Percentiles rank a stretch among this genome's conserved stretches.
Evolutionary conservation across 176 grass and related monocot genomes (phyloP).

Genomic region (Ampelocalamus luodianensis): DNA sequence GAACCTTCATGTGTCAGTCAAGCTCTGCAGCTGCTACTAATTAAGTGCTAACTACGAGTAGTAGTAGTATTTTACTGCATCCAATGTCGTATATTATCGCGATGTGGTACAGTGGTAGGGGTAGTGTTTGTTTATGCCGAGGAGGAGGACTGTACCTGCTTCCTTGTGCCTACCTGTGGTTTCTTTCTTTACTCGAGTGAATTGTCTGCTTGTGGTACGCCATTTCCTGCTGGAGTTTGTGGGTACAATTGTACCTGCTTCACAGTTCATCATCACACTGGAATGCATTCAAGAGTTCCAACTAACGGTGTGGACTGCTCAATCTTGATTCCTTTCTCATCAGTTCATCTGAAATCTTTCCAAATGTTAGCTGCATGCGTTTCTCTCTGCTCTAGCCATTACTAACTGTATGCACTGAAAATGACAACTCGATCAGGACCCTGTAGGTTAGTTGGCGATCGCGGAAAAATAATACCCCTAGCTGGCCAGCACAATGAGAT

Average conservation of each 20-base stretch:
- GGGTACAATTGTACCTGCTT: slow-evolving; percentile 5
- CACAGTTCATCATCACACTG: slow-evolving; percentile 22
- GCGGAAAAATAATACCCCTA: background rate
- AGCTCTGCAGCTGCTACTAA: background rate
- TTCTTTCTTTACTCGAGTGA: slow-evolving; percentile 43
- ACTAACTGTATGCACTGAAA: background rate
- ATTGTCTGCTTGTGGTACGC: slow-evolving; percentile 3
- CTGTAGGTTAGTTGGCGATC: background rate
- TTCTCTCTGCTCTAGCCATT: background rate
- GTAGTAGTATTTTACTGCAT: slow-evolving; percentile 33
- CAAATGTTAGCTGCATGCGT: background rate
- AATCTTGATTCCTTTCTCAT: background rate
- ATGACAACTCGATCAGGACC: background rate
- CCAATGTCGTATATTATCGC: slow-evolving; percentile 20
- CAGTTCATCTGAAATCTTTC: background rate
- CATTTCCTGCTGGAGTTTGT: slow-evolving; percentile 37
- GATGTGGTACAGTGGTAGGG: background rate
- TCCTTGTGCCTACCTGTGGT: background rate
- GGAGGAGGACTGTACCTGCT: slow-evolving; percentile 23
- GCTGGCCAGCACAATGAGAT: background rate
- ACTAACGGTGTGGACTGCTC: background rate
- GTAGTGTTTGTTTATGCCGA: slow-evolving; percentile 4
- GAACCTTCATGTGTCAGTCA: slow-evolving; percentile 57
- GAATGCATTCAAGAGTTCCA: slow-evolving; percentile 34
- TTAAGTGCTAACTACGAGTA: slow-evolving; percentile 35